Evolutionary conservation across 2,329 filamentous ascomycete genomes (phyloP).

Genomic region (Dendryphion nanum): DNA sequence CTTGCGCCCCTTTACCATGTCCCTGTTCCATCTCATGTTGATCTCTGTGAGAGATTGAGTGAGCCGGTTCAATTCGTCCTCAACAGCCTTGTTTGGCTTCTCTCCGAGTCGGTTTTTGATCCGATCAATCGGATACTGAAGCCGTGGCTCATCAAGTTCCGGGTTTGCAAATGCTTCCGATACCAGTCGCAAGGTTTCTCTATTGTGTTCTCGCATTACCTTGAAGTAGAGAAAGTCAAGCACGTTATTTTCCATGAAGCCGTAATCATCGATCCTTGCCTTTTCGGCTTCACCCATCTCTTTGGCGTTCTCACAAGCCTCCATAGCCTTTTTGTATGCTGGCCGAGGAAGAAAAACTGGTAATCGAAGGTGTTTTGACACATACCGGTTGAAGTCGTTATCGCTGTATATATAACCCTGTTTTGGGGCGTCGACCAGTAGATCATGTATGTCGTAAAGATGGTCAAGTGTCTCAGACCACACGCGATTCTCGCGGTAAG

Average conservation of each 20-base stretch:
- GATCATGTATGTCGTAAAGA: conserved; percentile 44
- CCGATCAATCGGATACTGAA: conserved; percentile 12
- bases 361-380: conserved; percentile 48
- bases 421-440: conserved; percentile 46
- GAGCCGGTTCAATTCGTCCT: conserved; percentile 11
- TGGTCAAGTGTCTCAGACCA: conserved; percentile 16
- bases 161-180: conserved; percentile 18
- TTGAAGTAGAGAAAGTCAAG: conserved; percentile 62
- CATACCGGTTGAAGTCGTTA: conserved; percentile 48
- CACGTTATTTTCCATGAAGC: conserved; percentile 47
- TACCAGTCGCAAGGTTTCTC: conserved; percentile 27
- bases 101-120: neutral
- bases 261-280: conserved; percentile 18
- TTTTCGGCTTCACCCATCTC: conserved; percentile 14
- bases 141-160: conserved; percentile 20
- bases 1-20: conserved; percentile 1
- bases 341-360: conserved; percentile 51
- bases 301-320: conserved; percentile 16
- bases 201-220: conserved; percentile 46
- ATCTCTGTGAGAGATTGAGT: neutral
- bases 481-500: conserved; percentile 49
- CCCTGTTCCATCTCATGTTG: conserved; percentile 1
- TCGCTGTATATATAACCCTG: conserved; percentile 51
- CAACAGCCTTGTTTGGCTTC: conserved; percentile 4
- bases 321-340: conserved; percentile 33